Evolutionary conservation across 2,329 filamentous ascomycete genomes (phyloP).

Genomic region (Calonectria pseudoturangicola): DNA sequence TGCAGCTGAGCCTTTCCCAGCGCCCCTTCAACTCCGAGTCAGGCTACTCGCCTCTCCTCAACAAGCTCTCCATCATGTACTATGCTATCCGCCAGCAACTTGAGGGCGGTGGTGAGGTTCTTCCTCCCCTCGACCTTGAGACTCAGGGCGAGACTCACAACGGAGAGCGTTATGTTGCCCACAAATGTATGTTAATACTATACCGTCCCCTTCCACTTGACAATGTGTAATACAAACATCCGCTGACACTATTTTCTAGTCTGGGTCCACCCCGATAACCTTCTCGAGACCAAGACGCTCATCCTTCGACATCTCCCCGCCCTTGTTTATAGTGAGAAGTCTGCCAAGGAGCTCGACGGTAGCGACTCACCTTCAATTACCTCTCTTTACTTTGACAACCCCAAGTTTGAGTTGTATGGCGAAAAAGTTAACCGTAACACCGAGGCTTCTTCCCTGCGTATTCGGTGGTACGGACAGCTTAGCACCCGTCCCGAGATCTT

Average conservation of each 20-base stretch:
- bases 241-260: slow-evolving; percentile 66
- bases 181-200: slow-evolving; percentile 81
- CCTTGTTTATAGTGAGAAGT: slow-evolving; percentile 93
- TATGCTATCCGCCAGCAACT: slow-evolving; percentile 92
- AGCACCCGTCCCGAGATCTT: slow-evolving; percentile 85
- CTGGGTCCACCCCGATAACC: slow-evolving; percentile 97
- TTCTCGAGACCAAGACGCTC: slow-evolving; percentile 97
- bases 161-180: slow-evolving; percentile 85
- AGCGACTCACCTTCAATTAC: slow-evolving; percentile 92
- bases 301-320: slow-evolving; percentile 93
- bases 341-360: slow-evolving; percentile 87
- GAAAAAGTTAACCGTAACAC: slow-evolving; percentile 86
- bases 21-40: slow-evolving; percentile 94
- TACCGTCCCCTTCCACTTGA: background rate
- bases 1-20: slow-evolving; percentile 91
- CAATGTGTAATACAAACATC: slow-evolving; percentile 30
- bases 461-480: slow-evolving; percentile 94
- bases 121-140: slow-evolving; percentile 67
- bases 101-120: slow-evolving; percentile 70
- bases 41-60: slow-evolving; percentile 91
- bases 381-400: slow-evolving; percentile 96
- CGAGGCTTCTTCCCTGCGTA: slow-evolving; percentile 86
- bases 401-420: slow-evolving; percentile 88
- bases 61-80: slow-evolving; percentile 95
- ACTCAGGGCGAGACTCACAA: slow-evolving; percentile 75